phyloP scores from a whole-genome alignment of 1,139 yeast species.

The Spathaspora sp. region DNA sequence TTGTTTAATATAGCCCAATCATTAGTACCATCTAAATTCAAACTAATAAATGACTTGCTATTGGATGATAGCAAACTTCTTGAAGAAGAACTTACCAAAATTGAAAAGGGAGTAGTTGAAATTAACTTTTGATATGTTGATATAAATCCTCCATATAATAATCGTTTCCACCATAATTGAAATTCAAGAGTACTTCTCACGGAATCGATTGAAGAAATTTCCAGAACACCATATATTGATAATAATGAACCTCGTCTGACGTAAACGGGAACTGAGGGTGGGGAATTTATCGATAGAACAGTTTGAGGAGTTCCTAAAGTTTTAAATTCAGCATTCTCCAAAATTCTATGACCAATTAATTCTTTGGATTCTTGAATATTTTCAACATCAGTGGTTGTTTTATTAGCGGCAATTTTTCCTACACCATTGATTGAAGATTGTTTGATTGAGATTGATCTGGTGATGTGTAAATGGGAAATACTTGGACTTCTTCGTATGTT shows the following conservation, averaged over 20 bases:
- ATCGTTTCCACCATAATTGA: slow-evolving; percentile 35
- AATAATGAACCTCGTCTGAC: slow-evolving; percentile 49
- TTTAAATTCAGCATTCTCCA: slow-evolving; percentile 29
- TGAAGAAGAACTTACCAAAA: slow-evolving; percentile 28
- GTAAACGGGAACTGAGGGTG: slow-evolving; percentile 57
- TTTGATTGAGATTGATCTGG: slow-evolving; percentile 4
- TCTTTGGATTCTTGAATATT: slow-evolving; percentile 22
- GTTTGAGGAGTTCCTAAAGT: slow-evolving; percentile 48
- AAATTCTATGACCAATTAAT: slow-evolving; percentile 16
- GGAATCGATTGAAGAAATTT: slow-evolving; percentile 18
- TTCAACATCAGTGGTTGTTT: slow-evolving; percentile 18
- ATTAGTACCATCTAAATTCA: slow-evolving; percentile 53
- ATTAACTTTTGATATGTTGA: slow-evolving; percentile 46
- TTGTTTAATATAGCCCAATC: slow-evolving; percentile 62
- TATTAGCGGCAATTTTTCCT: slow-evolving; percentile 2
- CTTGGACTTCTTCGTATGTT: background rate
- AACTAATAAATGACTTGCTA: slow-evolving; percentile 38
- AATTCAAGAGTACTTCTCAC: slow-evolving; percentile 32
- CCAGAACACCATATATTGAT: slow-evolving; percentile 39
- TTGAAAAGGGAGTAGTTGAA: slow-evolving; percentile 47
- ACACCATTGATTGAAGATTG: slow-evolving; percentile 3
- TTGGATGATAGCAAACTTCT: slow-evolving; percentile 17
- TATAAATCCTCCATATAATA: slow-evolving; percentile 41
- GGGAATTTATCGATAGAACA: slow-evolving; percentile 44
- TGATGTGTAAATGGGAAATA: background rate